phyloP scores from a whole-genome alignment of 2,329 filamentous ascomycete species.

The Zarea fungicola region DNA sequence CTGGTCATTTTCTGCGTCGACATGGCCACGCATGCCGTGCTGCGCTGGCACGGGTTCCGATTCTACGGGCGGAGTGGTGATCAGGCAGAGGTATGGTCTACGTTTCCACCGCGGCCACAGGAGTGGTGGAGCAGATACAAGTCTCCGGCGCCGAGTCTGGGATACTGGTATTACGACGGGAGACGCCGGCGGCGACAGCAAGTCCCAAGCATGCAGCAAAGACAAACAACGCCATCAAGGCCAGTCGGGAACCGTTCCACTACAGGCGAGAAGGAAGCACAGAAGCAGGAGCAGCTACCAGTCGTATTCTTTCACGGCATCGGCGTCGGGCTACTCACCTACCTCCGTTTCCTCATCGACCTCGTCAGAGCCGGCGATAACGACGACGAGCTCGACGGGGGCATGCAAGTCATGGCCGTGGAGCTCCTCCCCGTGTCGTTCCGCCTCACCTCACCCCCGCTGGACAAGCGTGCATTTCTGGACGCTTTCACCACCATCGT shows the following conservation, averaged over 20 bases:
- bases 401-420: conserved; percentile 59
- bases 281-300: conserved; percentile 37
- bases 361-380: conserved; percentile 33
- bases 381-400: conserved; percentile 28
- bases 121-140: conserved; percentile 37
- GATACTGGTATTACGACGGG: conserved; percentile 53
- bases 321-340: conserved; percentile 61
- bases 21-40: conserved; percentile 39
- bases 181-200: background rate
- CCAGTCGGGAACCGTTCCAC: conserved; percentile 38
- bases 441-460: conserved; percentile 51
- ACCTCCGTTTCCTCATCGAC: conserved; percentile 51
- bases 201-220: too few relatives aligned
- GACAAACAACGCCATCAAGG: conserved; percentile 45
- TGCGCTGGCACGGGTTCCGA: conserved; percentile 46
- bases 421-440: conserved; percentile 63
- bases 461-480: conserved; percentile 48
- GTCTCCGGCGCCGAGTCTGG: conserved; percentile 46
- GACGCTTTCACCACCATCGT: conserved; percentile 53
- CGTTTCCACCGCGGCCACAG: conserved; percentile 56
- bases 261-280: too few relatives aligned
- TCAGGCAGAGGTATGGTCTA: conserved; percentile 21
- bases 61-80: conserved; percentile 41
- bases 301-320: conserved; percentile 68
- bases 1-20: conserved; percentile 51